Conservation (phyloP, 495 filamentous ascomycete genomes). For the Trichocladium antarcticum region DNA sequence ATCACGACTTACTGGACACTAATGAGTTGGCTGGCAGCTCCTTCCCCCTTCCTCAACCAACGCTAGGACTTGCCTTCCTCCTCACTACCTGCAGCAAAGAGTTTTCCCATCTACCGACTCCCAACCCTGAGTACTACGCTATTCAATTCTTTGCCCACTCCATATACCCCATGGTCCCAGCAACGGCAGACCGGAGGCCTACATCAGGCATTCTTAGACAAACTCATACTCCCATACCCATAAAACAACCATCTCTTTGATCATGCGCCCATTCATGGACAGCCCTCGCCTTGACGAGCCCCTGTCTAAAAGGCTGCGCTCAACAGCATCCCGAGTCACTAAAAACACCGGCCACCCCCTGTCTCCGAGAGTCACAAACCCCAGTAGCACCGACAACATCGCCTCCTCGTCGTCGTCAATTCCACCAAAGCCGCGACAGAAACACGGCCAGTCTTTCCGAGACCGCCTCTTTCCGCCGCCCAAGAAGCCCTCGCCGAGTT, state of each 20-base stretch:
- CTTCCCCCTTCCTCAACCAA: background rate
- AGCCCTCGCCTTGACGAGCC: background rate
- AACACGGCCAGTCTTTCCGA: background rate
- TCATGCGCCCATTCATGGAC: background rate
- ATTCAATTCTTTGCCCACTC: too few species aligned
- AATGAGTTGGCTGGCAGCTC: background rate
- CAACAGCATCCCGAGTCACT: background rate
- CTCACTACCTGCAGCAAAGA: too few species aligned
- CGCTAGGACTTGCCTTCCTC: too few species aligned
- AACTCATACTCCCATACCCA: too few species aligned
- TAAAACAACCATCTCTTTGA: background rate
- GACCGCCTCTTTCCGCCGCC: conserved; percentile 6
- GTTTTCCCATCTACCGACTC: too few species aligned
- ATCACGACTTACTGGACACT: background rate
- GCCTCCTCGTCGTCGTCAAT: background rate
- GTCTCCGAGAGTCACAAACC: conserved; percentile 2
- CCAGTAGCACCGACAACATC: conserved; percentile 11
- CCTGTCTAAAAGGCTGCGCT: background rate
- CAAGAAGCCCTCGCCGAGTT: background rate
- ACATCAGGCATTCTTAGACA: too few species aligned
- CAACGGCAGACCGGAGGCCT: too few species aligned
- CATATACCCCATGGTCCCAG: too few species aligned
- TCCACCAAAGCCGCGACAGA: background rate
- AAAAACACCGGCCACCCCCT: background rate
- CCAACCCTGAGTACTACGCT: too few species aligned